Conservation (phyloP, 768 basidiomycete species). For the Naganishia randhawae region DNA sequence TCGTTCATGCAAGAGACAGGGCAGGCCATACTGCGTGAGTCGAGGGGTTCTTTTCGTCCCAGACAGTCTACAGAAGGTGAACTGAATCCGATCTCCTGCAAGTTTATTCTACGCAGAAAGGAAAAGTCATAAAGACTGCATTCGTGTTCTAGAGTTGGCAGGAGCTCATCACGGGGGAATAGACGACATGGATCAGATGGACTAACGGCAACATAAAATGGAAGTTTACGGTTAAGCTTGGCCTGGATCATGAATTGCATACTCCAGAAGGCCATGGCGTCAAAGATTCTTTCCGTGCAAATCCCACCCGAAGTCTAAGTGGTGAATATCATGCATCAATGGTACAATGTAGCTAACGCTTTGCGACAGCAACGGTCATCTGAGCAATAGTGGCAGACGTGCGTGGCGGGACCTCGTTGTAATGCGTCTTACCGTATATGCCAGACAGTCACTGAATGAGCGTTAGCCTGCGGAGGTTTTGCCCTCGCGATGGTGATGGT, state of each 20-base stretch:
- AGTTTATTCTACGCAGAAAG: conserved; percentile 63
- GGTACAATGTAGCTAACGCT: too few species aligned
- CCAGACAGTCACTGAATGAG: too few species aligned
- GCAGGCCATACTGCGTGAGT: conserved; percentile 65
- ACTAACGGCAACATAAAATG: conserved; percentile 20
- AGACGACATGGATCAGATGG: conserved; percentile 29
- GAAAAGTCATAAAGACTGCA: conserved; percentile 62
- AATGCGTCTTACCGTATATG: too few species aligned
- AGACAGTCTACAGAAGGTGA: background rate
- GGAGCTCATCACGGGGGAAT: conserved; percentile 59
- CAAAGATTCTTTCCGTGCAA: too few species aligned
- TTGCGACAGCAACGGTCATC: too few species aligned
- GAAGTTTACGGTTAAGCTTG: background rate
- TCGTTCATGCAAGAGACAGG: conserved; percentile 74
- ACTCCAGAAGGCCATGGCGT: background rate
- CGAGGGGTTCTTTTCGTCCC: too few species aligned
- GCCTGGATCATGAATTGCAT: background rate
- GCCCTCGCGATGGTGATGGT: too few species aligned
- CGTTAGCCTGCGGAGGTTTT: too few species aligned
- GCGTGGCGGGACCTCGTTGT: too few species aligned
- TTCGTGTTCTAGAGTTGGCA: conserved; percentile 64
- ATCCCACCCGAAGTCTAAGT: too few species aligned
- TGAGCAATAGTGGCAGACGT: too few species aligned
- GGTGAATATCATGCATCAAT: too few species aligned
- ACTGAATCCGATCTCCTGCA: background rate